A percentile compares a stretch with the other conserved stretches of the same genome.
phyloP scores from a whole-genome alignment of 257 asterid genomes.

The Anisodus tanguticus region DNA sequence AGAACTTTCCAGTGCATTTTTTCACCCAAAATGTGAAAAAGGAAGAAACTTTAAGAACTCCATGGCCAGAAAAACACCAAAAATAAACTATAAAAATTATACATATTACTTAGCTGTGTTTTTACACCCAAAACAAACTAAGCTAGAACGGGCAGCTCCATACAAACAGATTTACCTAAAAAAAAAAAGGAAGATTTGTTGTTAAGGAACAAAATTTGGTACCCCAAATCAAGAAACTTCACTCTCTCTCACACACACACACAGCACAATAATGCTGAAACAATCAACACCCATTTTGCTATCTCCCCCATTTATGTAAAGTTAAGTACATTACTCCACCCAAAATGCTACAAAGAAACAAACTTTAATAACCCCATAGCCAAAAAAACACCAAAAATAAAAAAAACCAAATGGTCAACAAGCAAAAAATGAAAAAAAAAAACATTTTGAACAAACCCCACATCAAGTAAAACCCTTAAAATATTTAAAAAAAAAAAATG shows the following conservation, averaged over 20 bases:
- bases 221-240: no score
- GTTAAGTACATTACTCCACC: background rate
- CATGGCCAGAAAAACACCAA: background rate
- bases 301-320: background rate
- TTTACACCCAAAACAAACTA: background rate
- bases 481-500: background rate
- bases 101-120: background rate
- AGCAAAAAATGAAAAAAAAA: background rate
- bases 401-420: no score
- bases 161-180: background rate
- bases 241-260: background rate
- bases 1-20: no score
- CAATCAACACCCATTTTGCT: background rate
- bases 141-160: background rate
- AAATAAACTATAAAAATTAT: background rate
- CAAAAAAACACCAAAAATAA: background rate
- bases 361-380: background rate
- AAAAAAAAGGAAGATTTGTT: background rate
- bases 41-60: background rate
- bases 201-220: background rate
- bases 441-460: conserved; percentile 7
- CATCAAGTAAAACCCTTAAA: background rate
- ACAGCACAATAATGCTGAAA: background rate
- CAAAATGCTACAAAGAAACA: background rate
- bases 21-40: background rate